Evolutionary conservation across 2,329 filamentous ascomycete genomes (phyloP).

Genomic region (Nemania diffusa): DNA sequence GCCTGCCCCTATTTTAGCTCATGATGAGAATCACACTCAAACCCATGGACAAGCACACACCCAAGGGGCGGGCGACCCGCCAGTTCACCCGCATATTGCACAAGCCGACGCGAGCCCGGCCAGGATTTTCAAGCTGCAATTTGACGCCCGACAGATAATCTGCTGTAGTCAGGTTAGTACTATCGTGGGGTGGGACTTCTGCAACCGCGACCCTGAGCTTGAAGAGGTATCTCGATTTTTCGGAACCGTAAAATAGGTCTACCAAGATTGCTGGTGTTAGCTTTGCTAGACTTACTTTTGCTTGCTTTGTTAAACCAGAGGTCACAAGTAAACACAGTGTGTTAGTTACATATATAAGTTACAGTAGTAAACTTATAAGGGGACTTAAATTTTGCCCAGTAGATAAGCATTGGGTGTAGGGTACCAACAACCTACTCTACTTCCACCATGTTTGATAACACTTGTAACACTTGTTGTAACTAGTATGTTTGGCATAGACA

Average conservation of each 20-base stretch:
- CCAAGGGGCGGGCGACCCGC: constrained; percentile 46
- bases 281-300: background rate
- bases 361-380: background rate
- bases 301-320: background rate
- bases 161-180: constrained; percentile 92
- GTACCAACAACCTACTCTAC: background rate
- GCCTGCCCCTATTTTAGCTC: background rate
- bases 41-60: constrained; percentile 33
- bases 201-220: constrained; percentile 82
- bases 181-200: constrained; percentile 99
- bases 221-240: constrained; percentile 84
- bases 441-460: background rate
- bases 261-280: background rate
- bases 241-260: constrained; percentile 64
- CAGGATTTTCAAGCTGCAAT: constrained; percentile 95
- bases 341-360: background rate
- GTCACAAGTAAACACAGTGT: background rate
- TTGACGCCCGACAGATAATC: constrained; percentile 91
- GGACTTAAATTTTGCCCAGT: background rate
- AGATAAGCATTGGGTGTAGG: background rate
- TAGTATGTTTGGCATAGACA: background rate
- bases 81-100: constrained; percentile 56
- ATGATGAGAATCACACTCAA: constrained; percentile 26
- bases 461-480: too few relatives aligned
- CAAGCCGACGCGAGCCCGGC: constrained; percentile 60